A percentile compares a stretch with the other conserved stretches of the same genome.
Conservation (phyloP, 805 yeast species). For the Lipomyces chichibuensis region DNA sequence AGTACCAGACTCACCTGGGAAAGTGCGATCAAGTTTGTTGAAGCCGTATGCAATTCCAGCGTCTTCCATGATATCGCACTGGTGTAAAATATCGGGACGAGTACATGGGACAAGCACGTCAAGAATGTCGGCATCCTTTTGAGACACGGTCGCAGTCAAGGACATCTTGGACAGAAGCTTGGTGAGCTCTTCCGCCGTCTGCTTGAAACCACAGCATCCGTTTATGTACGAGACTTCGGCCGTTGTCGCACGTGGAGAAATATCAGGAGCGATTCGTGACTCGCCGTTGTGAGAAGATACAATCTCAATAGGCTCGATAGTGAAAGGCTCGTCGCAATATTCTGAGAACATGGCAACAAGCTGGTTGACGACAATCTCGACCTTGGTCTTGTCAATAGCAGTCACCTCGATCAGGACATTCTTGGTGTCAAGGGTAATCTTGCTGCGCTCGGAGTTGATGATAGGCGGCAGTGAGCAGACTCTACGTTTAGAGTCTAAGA, state of each 20-base stretch:
- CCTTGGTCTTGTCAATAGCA: conserved; percentile 93
- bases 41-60: conserved; percentile 96
- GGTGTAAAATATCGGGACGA: conserved; percentile 93
- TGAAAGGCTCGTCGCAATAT: conserved; percentile 76
- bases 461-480: conserved; percentile 96
- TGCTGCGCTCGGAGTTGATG: conserved; percentile 88
- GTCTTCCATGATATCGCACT: conserved; percentile 98
- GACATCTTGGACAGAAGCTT: conserved; percentile 79
- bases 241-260: conserved; percentile 65
- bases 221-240: conserved; percentile 86
- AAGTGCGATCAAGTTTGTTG: conserved; percentile 80
- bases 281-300: conserved; percentile 79
- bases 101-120: conserved; percentile 85
- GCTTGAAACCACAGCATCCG: conserved; percentile 85
- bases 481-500: conserved; percentile 71
- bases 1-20: conserved; percentile 72
- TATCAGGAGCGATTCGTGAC: conserved; percentile 74
- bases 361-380: conserved; percentile 88
- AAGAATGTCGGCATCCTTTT: conserved; percentile 53
- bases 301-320: conserved; percentile 84
- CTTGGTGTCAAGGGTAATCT: conserved; percentile 79
- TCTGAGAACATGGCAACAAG: conserved; percentile 94
- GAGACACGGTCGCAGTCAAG: conserved; percentile 61
- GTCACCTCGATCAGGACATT: conserved; percentile 93
- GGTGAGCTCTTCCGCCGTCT: conserved; percentile 68